Base-by-base conservation (phyloP, 768 basidiomycete species). In the Pisolithus albus region DNA sequence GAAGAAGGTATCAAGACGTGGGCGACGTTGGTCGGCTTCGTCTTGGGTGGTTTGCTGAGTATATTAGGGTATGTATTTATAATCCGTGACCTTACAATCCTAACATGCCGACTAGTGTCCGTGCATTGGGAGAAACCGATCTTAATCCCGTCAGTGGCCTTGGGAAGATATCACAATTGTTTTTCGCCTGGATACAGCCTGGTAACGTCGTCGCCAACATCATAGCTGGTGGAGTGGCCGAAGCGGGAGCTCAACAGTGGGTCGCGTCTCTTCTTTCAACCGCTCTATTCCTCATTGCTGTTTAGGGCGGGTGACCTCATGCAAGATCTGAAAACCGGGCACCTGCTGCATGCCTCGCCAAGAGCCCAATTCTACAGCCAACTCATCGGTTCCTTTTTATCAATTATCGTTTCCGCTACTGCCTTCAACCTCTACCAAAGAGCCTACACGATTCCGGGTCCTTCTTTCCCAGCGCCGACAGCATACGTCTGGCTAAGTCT, bases 321-420 rank as follows among this genome's bases (percentile, higher is more conserved):
- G 95, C 95, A 98, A 72, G 95, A 98, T 68, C 73, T 98, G 53
- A 98, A 98, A 72, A 96, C 95, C 2, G 95, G 95, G 0, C 91
- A 96, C 66, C 73, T 98, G n/a, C 80, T 91, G 50, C 80, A 78
- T 56, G 93, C 93, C 8, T 94, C 92, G 21, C 95, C 95, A 44
- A 77, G 91, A 59, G 91, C 92, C 2, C 95, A 95, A 63, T 96
- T 97, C 65, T 94, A 84, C 59, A 91, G 92, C 8, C 92, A 98
- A 66, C 73, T 98, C 46, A 85, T 97, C 50, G 95, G 95, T 32
- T 92, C 89, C 8, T 78, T 84, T 1, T 76, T 95, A 5, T 92
- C 89, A 7, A 92, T 98, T 30, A 57, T 96, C 45, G 87, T 97
- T 19, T 92, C 93, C 1, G 81, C 90, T 0, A 88, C 87, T 1